Evolutionary conservation across 495 filamentous ascomycete genomes (phyloP), one percentile per base, ranked within the genome.

Genomic region (Neurospora discreta): DNA sequence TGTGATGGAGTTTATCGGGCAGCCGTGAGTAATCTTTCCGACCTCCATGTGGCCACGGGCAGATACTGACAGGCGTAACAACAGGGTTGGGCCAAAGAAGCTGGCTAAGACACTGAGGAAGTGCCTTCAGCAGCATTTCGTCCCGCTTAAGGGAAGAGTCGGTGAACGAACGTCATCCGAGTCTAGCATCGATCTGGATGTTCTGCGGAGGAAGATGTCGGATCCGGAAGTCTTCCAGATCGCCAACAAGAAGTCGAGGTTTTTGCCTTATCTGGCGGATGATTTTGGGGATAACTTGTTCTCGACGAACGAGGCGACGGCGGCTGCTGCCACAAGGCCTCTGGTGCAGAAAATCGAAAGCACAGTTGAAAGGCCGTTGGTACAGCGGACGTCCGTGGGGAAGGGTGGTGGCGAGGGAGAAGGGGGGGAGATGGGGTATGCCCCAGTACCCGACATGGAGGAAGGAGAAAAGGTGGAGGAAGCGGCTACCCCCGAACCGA

Each of bases 41-140:
- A 7, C 20, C 36, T 68, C n/a, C 40, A 33, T 65, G 23, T 65
- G 23, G 0, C 5, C 1, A 18, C 18, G 26, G 18, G 15, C 52
- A 36, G 26, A 65, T 65, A 36, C 26, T 65, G 8, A 65, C 75
- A 77, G 69, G 77, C 52, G 39, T 41, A 18, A 2, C 40, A 39
- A 13, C 65, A 83, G 81, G 16, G 76, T 77, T 71, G 90, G 89
- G 1, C 90, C 90, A 18, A 85, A 90, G 72, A 92, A 91, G 74
- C 75, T 91, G 39, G 89, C 88, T 10, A 89, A 87, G 79, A 85
- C 79, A 73, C 84, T 82, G 52, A 65, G 52, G 15, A 65, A 65
- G 52, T 65, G 52, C 6, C 26, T 65, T 16, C 52, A 65, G 52
- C 7, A 3, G 0, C 52, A 65, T 3, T 26, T 6, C 26, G 52